phyloP scores from a whole-genome alignment of 2,329 filamentous ascomycete species.

The Davidsoniella neocaledoniae region DNA sequence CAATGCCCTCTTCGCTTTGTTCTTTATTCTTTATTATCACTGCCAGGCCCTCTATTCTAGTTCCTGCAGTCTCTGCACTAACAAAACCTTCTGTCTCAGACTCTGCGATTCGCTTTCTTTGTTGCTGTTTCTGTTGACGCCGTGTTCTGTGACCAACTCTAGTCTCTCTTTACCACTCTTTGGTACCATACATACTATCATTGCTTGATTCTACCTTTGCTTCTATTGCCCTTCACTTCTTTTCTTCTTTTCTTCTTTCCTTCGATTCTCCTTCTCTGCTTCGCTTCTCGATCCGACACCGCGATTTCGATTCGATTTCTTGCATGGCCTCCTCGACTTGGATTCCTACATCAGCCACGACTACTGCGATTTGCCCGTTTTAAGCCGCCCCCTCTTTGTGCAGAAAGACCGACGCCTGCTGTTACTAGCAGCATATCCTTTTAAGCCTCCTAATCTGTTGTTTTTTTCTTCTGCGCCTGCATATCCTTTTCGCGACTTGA shows the following conservation, averaged over 20 bases:
- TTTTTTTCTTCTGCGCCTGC: background rate
- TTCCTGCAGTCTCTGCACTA: no score
- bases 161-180: background rate
- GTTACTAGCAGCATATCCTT: background rate
- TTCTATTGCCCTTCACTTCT: background rate
- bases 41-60: background rate
- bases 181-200: background rate
- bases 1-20: background rate
- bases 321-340: background rate
- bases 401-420: background rate
- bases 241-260: background rate
- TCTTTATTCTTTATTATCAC: background rate
- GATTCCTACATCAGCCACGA: background rate
- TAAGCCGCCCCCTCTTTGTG: background rate
- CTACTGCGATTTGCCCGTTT: background rate
- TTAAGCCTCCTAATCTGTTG: background rate
- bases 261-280: background rate
- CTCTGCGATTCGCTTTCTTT: background rate
- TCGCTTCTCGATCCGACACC: background rate
- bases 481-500: constrained; percentile 15
- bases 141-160: background rate
- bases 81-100: background rate
- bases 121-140: background rate
- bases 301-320: background rate
- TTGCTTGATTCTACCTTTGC: background rate